Percentiles rank a stretch among this genome's conserved stretches.
phyloP scores from a whole-genome alignment of 2,329 filamentous ascomycete species.

The Colletotrichum sp. region DNA sequence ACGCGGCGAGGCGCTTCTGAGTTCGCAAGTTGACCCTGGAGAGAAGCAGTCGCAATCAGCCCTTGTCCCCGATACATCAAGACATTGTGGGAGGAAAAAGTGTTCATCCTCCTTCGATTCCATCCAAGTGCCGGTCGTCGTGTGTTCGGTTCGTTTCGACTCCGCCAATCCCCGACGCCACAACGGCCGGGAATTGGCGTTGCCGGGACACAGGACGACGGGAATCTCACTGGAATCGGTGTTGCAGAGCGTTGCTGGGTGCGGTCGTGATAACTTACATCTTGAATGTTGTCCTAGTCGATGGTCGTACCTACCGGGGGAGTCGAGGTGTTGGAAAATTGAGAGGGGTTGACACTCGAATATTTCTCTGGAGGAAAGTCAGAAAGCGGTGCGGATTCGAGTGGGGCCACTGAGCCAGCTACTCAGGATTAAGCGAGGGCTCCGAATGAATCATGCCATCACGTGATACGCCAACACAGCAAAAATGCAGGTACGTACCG shows the following conservation, averaged over 20 bases:
- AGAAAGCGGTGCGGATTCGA: conserved; percentile 24
- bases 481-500: background rate
- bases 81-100: background rate
- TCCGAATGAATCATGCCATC: conserved; percentile 27
- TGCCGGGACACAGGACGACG: conserved; percentile 1
- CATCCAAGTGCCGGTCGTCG: background rate
- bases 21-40: conserved; percentile 98
- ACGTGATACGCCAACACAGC: conserved; percentile 25
- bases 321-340: conserved; percentile 35
- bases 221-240: conserved; percentile 10
- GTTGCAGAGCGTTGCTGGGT: background rate
- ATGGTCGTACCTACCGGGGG: conserved; percentile 37
- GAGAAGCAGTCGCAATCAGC: conserved; percentile 22
- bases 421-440: conserved; percentile 44
- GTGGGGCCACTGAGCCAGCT: conserved; percentile 36
- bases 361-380: conserved; percentile 31
- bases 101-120: background rate
- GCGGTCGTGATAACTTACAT: conserved; percentile 37
- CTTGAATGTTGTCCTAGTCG: conserved; percentile 40
- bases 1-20: conserved; percentile 99
- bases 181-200: background rate
- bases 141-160: background rate
- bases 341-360: conserved; percentile 41
- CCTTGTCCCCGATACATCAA: background rate
- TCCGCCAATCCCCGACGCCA: background rate